These are phyloP conservation scores for Colletotrichum tofieldiae DNA, from an alignment of 2,329 filamentous ascomycete genomes.

Conservation along the genomic window DNA sequence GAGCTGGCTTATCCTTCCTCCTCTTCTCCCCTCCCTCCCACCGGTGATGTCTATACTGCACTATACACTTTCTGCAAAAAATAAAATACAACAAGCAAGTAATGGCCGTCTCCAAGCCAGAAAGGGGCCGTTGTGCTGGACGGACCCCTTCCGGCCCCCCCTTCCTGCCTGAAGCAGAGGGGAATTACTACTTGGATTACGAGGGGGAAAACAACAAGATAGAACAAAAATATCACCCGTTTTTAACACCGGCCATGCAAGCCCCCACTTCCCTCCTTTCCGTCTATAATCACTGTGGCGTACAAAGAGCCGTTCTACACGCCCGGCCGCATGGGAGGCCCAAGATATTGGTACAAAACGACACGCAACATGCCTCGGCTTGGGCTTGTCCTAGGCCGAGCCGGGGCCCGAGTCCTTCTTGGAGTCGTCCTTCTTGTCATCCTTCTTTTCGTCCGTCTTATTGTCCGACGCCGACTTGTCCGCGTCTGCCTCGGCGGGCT, in stretches of 20 bases:
- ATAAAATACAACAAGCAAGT: constrained; percentile 53
- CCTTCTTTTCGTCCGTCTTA: constrained; percentile 45
- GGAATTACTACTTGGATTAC: not conserved
- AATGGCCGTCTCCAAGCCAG: constrained; percentile 21
- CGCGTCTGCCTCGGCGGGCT: constrained; percentile 51
- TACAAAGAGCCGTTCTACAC: constrained; percentile 20
- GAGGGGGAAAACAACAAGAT: constrained; percentile 19
- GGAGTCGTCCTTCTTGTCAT: constrained; percentile 45
- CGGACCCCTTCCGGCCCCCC: not conserved
- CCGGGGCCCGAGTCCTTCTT: constrained; percentile 55
- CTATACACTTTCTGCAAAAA: constrained; percentile 35
- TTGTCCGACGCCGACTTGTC: constrained; percentile 44
- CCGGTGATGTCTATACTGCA: constrained; percentile 38
- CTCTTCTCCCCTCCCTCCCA: constrained; percentile 33
- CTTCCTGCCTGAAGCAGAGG: constrained; percentile 5
- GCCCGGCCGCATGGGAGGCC: constrained; percentile 21
- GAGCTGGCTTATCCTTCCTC: constrained; percentile 45
- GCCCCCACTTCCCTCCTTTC: constrained; percentile 38
- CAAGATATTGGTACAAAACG: constrained; percentile 45
- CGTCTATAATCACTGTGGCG: constrained; percentile 39
- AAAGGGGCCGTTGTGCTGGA: constrained; percentile 5
- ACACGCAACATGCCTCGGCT: not conserved
- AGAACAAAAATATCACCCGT: constrained; percentile 50
- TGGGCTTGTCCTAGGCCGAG: constrained; percentile 46
- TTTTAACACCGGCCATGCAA: constrained; percentile 59